Percentiles rank a stretch among this genome's conserved stretches.
phyloP scores from a whole-genome alignment of 2,329 filamentous ascomycete genomes.

The Paradendryphiella salina region DNA sequence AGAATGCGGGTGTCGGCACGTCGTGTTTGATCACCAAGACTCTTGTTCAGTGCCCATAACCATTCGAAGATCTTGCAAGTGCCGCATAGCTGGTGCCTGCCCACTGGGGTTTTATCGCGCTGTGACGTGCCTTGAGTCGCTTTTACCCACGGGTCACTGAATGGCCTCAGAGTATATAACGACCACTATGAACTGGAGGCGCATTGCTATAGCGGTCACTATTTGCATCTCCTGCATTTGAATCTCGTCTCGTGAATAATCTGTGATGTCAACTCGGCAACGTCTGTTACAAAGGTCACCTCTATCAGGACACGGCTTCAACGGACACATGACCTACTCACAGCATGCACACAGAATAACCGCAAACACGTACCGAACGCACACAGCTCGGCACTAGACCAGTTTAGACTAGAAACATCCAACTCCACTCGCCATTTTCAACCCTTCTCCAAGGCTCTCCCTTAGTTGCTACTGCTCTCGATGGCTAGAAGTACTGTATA shows the following conservation, averaged over 20 bases:
- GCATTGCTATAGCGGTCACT: not conserved
- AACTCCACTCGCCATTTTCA: not conserved
- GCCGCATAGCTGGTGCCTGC: not conserved
- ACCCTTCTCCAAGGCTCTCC: not conserved
- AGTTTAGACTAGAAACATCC: not conserved
- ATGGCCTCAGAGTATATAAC: not conserved
- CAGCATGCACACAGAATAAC: not conserved
- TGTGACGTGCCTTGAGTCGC: not conserved
- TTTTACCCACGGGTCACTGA: not conserved
- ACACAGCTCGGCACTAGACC: not conserved
- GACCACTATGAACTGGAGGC: not conserved
- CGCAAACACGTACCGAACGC: not conserved
- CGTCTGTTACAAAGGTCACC: not conserved
- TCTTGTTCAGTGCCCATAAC: conserved; percentile 13
- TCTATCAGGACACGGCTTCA: not conserved
- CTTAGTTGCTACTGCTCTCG: not conserved
- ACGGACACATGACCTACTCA: not conserved
- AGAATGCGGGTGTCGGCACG: conserved; percentile 12
- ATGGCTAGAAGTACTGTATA: not conserved
- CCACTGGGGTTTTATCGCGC: not conserved
- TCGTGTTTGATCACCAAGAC: conserved; percentile 26
- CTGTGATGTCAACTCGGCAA: not conserved
- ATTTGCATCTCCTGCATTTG: not conserved
- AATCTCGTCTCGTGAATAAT: not conserved
- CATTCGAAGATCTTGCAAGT: conserved; percentile 8